These are phyloP conservation scores for Phoma sp. DNA, from an alignment of 2,329 filamentous ascomycete species.

Conservation along the genomic window DNA sequence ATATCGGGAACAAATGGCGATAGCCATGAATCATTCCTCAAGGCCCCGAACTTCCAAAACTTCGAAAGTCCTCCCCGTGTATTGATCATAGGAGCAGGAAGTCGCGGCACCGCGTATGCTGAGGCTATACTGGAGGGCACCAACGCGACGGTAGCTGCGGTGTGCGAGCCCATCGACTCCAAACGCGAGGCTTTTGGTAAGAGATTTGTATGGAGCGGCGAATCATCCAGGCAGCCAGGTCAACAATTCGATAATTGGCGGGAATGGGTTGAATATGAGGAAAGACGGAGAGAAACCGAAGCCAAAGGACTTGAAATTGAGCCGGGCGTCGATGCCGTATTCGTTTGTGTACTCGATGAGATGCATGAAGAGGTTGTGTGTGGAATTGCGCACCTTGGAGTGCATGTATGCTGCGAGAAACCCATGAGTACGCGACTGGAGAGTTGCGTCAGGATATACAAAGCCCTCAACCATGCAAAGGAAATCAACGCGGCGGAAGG, in stretches of 20 bases:
- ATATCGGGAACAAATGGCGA: background rate
- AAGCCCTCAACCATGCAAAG: conserved; percentile 52
- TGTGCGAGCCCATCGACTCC: conserved; percentile 81
- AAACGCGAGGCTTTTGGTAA: conserved; percentile 75
- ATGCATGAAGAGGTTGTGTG: conserved; percentile 83
- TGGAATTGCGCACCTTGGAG: conserved; percentile 68
- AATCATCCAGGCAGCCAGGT: conserved; percentile 50
- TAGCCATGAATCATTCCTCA: conserved; percentile 17
- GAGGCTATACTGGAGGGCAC: conserved; percentile 25
- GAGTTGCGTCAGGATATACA: conserved; percentile 79
- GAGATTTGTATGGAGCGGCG: conserved; percentile 72
- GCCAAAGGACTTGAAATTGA: conserved; percentile 22
- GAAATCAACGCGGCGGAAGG: conserved; percentile 29
- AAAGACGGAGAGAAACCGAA: conserved; percentile 60
- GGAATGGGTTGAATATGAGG: conserved; percentile 77
- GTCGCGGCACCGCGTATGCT: conserved; percentile 47
- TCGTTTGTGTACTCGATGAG: conserved; percentile 83
- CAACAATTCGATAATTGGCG: conserved; percentile 77
- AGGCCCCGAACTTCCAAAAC: conserved; percentile 22
- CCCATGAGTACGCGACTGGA: conserved; percentile 79
- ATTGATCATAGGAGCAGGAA: conserved; percentile 49
- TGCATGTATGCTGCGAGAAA: conserved; percentile 96
- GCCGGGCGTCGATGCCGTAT: conserved; percentile 61
- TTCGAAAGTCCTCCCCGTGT: conserved; percentile 38
- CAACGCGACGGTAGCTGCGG: conserved; percentile 70